These are phyloP conservation scores for Coniochaeta sp. DNA, from an alignment of 2,329 filamentous ascomycete genomes.

Conservation along the genomic window DNA sequence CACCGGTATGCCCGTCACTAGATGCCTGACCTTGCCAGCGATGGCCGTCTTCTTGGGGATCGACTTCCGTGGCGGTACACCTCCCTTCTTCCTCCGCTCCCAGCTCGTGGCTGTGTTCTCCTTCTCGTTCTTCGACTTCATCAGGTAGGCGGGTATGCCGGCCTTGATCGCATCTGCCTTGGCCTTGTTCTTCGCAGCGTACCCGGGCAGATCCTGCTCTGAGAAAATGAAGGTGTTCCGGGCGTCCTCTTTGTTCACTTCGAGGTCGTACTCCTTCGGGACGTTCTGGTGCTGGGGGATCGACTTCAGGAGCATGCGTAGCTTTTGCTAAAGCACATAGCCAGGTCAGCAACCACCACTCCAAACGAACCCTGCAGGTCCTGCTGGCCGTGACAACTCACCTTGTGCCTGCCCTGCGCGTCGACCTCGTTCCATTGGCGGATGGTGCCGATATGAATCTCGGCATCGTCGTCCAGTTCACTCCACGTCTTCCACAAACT, in stretches of 20 bases:
- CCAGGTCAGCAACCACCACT: conserved; percentile 5
- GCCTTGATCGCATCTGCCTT: conserved; percentile 49
- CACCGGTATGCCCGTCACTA: conserved; percentile 67
- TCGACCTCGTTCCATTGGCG: conserved; percentile 49
- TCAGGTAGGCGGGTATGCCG: conserved; percentile 51
- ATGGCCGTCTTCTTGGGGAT: conserved; percentile 68
- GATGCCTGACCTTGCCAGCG: conserved; percentile 65
- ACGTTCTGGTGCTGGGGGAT: conserved; percentile 63
- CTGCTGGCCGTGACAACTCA: background rate
- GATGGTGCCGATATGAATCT: conserved; percentile 75
- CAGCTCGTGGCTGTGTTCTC: conserved; percentile 17
- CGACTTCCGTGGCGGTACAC: conserved; percentile 68
- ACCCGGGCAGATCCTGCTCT: conserved; percentile 85
- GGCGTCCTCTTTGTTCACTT: conserved; percentile 61
- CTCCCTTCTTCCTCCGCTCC: conserved; percentile 33
- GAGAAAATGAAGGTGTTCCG: conserved; percentile 88
- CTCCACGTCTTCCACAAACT: conserved; percentile 75
- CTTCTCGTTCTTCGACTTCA: conserved; percentile 33
- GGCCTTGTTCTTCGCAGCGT: conserved; percentile 50
- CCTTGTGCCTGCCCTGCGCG: conserved; percentile 43
- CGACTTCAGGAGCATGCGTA: conserved; percentile 62
- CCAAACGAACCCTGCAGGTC: conserved; percentile 11
- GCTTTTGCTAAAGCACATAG: conserved; percentile 21
- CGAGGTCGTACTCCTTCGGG: conserved; percentile 86
- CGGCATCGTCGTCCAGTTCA: conserved; percentile 65